Percentiles rank a stretch among this genome's conserved stretches.
Conservation (phyloP, 2,329 filamentous ascomycete species). For the Aureobasidium leucospermi region DNA sequence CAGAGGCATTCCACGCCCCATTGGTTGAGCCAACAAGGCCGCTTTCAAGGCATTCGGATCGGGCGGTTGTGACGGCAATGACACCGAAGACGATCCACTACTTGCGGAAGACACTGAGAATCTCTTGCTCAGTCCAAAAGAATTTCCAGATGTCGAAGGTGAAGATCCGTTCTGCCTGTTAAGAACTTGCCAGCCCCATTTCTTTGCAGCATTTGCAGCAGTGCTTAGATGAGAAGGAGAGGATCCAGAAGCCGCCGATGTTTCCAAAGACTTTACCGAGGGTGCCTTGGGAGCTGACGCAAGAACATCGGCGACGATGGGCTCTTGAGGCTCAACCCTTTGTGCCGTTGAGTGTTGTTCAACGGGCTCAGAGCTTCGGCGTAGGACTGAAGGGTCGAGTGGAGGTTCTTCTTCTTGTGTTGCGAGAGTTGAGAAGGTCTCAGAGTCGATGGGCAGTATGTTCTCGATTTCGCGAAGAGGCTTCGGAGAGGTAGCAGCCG, state of each 20-base stretch:
- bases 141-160: background rate
- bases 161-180: slow-evolving; percentile 26
- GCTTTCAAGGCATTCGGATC: slow-evolving; percentile 24
- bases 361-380: slow-evolving; percentile 1
- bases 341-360: background rate
- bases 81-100: slow-evolving; percentile 27
- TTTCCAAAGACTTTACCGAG: background rate
- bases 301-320: background rate
- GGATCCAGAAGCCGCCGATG: background rate
- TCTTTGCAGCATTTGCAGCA: slow-evolving; percentile 50
- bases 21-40: slow-evolving; percentile 47
- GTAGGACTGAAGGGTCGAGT: background rate
- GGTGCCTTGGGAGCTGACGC: background rate
- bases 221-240: slow-evolving; percentile 12
- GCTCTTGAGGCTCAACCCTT: background rate
- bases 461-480: background rate
- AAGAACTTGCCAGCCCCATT: slow-evolving; percentile 50
- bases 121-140: background rate
- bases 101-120: slow-evolving; percentile 21
- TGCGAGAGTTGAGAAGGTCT: background rate
- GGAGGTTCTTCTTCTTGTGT: background rate
- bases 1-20: slow-evolving; percentile 74
- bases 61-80: slow-evolving; percentile 9
- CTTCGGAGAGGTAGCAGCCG: background rate
- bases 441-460: background rate